Conservation (phyloP, 164 flowering plant species). For the Macadamia tetraphylla region DNA sequence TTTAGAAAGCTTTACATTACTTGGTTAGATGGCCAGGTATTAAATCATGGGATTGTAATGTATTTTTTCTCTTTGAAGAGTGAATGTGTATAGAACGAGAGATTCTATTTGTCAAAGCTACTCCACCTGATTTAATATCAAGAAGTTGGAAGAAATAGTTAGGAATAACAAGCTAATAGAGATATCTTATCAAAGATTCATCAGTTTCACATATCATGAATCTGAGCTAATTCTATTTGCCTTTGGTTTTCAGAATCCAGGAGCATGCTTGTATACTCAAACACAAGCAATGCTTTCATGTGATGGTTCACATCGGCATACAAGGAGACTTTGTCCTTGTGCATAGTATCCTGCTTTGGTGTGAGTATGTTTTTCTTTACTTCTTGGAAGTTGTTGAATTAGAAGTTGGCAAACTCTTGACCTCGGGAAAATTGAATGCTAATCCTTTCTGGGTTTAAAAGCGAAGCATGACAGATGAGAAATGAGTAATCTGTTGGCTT, state of each 20-base stretch:
- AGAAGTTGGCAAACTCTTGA: too few relatives aligned
- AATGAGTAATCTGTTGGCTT: too few relatives aligned
- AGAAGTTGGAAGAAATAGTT: too few relatives aligned
- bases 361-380: slow-evolving; percentile 17
- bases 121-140: too few relatives aligned
- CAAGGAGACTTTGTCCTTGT: slow-evolving; percentile 92
- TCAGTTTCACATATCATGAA: background rate
- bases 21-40: too few relatives aligned
- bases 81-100: too few relatives aligned
- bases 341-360: slow-evolving; percentile 39
- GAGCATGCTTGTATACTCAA: slow-evolving; percentile 77
- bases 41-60: too few relatives aligned
- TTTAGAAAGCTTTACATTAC: background rate
- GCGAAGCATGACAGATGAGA: too few relatives aligned
- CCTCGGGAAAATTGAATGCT: too few relatives aligned
- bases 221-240: slow-evolving; percentile 2
- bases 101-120: too few relatives aligned
- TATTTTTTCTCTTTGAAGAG: too few relatives aligned
- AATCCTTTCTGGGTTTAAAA: too few relatives aligned
- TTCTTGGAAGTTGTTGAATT: background rate
- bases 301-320: slow-evolving; percentile 80
- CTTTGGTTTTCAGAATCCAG: slow-evolving; percentile 65
- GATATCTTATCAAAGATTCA: background rate
- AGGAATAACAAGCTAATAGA: background rate
- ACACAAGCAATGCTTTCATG: slow-evolving; percentile 64